A percentile compares a stretch with the other conserved stretches of the same genome.
Evolutionary conservation across 2,329 filamentous ascomycete species (phyloP).

Genomic region (Diplodia mutila): DNA sequence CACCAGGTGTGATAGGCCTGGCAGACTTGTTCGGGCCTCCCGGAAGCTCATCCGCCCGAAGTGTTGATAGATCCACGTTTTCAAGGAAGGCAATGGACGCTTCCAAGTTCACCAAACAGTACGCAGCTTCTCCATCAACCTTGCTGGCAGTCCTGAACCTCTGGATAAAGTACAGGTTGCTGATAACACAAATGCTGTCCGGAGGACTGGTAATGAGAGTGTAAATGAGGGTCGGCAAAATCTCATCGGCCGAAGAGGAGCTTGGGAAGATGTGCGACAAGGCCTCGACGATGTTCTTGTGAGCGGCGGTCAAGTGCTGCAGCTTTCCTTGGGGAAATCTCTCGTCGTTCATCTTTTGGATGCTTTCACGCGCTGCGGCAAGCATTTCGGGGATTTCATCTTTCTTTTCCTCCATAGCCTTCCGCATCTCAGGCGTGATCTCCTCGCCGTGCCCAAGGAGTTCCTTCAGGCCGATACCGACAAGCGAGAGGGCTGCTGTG

Average conservation of each 20-base stretch:
- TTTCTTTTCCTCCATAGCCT: conserved; percentile 56
- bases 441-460: conserved; percentile 64
- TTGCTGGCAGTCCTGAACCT: conserved; percentile 84
- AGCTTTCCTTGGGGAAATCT: conserved; percentile 90
- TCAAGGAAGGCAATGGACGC: conserved; percentile 93
- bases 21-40: conserved; percentile 65
- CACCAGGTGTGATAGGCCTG: conserved; percentile 52
- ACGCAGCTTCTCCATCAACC: conserved; percentile 90
- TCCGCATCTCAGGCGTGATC: conserved; percentile 59
- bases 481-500: conserved; percentile 85
- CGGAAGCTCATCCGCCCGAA: conserved; percentile 77
- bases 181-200: conserved; percentile 84
- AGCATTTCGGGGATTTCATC: conserved; percentile 75
- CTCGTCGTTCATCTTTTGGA: conserved; percentile 82
- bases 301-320: conserved; percentile 81
- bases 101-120: conserved; percentile 94
- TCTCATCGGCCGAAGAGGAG: conserved; percentile 90
- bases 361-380: conserved; percentile 66
- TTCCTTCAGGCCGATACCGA: conserved; percentile 87
- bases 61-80: conserved; percentile 88
- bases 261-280: conserved; percentile 68
- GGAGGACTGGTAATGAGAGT: conserved; percentile 89
- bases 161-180: conserved; percentile 94
- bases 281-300: conserved; percentile 94
- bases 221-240: conserved; percentile 95